Conservation (phyloP, 495 filamentous ascomycete species). For the Penicillium ochrochloron region DNA sequence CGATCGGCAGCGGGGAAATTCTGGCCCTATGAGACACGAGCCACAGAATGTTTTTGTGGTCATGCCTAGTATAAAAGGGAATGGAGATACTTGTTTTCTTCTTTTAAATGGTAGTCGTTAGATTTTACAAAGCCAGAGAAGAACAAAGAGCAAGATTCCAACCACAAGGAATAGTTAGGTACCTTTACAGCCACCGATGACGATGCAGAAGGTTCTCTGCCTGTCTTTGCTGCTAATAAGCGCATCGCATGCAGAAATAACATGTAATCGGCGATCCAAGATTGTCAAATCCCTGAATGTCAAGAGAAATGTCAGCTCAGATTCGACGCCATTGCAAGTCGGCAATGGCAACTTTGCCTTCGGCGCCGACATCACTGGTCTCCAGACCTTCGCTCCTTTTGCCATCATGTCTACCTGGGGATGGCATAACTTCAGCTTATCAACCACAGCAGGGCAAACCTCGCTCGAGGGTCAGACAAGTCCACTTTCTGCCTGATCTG, state of each 20-base stretch:
- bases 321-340: background rate
- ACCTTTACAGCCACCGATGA: background rate
- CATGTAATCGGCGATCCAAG: background rate
- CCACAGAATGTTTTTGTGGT: background rate
- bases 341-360: conserved; percentile 2
- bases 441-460: conserved; percentile 6
- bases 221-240: background rate
- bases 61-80: background rate
- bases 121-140: background rate
- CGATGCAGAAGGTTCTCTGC: background rate
- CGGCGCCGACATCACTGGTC: conserved; percentile 28
- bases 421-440: conserved; percentile 24
- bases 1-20: background rate
- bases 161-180: background rate
- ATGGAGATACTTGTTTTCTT: background rate
- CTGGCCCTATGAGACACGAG: background rate
- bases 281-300: background rate
- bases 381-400: conserved; percentile 26
- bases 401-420: conserved; percentile 24
- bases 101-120: background rate
- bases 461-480: background rate
- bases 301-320: background rate
- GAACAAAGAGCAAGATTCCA: background rate
- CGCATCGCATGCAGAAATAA: background rate
- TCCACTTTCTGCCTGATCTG: background rate